Evolutionary conservation across 257 asterid species (phyloP), one percentile per base, ranked within the genome.

Genomic region (Salvia rosmarinus): DNA sequence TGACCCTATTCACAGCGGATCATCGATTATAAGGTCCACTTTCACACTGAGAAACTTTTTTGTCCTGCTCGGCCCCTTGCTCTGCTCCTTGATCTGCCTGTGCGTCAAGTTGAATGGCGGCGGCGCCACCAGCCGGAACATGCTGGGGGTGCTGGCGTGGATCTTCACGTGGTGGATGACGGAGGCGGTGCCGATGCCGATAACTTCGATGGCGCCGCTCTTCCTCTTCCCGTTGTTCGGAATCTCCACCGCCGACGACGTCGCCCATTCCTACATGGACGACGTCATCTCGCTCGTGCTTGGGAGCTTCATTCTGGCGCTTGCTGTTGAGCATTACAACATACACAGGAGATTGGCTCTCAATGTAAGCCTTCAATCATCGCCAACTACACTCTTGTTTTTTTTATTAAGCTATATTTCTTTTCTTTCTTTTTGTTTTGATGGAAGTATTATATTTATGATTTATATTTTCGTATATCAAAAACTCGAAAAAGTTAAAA

Each of bases 151-250:
- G 71, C 82, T 93, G 60, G 92, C 70, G 12, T 93, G 98, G 98
- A 68, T 93, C 1, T 93, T 93, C 84, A 47, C 85, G 10, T 93
- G 98, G 98, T 93, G 97, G 97, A 57, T 89, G 64, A 82, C 98
- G 75, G 94, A 90, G 87, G 95, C 97, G 51, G 94, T 93, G 68
- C 98, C 98, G 11, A 90, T 93, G 97, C 97, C 97, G 52, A 63
- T 93, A 10, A 90, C 98, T 1, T 90, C 98, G 68, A 89, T 93
- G 97, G 64, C 98, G 6, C 98, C 97, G 72, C 77, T 93, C 19
- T 93, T 93, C 82, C 90, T 93, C 28, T 90, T 90, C 75, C 98
- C 98, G 1, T 77, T 90, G 1, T 90, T 93, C 65, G 98, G 98
- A 40, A 90, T 93, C 72, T 59, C 95, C 13, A 46, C 90, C 23